Evolutionary conservation across 2,329 filamentous ascomycete genomes (phyloP).

Genomic region (Ambrosiella beaveri): DNA sequence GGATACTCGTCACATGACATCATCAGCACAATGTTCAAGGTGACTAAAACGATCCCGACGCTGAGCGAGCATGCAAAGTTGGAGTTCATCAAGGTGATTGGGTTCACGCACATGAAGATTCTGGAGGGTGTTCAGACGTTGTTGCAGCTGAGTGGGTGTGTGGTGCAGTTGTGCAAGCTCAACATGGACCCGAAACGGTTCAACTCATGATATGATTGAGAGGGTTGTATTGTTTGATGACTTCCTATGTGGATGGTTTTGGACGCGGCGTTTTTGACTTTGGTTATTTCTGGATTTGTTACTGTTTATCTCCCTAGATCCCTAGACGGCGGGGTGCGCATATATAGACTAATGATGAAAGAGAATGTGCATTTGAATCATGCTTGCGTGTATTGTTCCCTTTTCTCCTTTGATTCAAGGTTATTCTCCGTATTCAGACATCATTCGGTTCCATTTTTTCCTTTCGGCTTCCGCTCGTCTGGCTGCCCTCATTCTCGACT

Average conservation of each 20-base stretch:
- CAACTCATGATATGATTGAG: constrained; percentile 18
- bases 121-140: constrained; percentile 94
- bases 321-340: neutral
- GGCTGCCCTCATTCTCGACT: constrained; percentile 46
- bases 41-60: constrained; percentile 87
- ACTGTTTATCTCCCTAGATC: neutral
- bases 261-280: neutral
- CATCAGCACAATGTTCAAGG: constrained; percentile 96
- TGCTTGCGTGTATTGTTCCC: neutral
- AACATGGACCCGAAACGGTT: constrained; percentile 92
- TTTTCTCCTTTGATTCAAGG: neutral
- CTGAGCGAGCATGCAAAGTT: constrained; percentile 89
- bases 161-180: constrained; percentile 79
- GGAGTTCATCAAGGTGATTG: constrained; percentile 97
- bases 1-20: constrained; percentile 99
- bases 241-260: neutral
- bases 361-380: neutral
- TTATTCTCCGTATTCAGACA: constrained; percentile 38
- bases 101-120: constrained; percentile 98
- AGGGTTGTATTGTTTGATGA: neutral
- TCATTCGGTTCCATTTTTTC: constrained; percentile 51
- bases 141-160: constrained; percentile 80
- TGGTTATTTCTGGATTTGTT: neutral
- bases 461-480: constrained; percentile 45
- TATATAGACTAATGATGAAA: neutral